Percentiles rank a stretch among this genome's conserved stretches.
These are phyloP conservation scores for Fusarium floridanum DNA, from an alignment of 2,329 filamentous ascomycete genomes.

Conservation along the genomic window DNA sequence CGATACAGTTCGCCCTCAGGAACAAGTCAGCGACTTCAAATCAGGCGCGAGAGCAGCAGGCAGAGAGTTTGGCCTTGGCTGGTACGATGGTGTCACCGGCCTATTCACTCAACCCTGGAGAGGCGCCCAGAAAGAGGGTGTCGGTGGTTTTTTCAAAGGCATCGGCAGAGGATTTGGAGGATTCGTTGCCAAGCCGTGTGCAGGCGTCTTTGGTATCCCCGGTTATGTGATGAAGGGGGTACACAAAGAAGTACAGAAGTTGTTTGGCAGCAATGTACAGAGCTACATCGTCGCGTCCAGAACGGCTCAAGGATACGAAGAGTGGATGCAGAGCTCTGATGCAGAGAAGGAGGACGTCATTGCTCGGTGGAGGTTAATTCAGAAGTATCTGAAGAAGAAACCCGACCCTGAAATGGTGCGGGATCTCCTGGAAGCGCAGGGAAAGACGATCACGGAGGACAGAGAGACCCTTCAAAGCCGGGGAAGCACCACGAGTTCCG, in stretches of 20 bases:
- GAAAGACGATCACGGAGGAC: too few species aligned
- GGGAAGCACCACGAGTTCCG: too few species aligned
- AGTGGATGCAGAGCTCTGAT: slow-evolving; percentile 65
- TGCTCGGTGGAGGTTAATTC: slow-evolving; percentile 66
- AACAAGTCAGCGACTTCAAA: slow-evolving; percentile 82
- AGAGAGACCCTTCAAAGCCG: too few species aligned
- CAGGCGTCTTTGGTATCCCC: slow-evolving; percentile 80
- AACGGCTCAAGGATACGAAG: slow-evolving; percentile 79
- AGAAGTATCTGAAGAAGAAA: background rate
- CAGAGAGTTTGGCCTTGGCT: slow-evolving; percentile 80
- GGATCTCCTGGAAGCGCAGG: background rate
- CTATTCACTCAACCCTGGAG: slow-evolving; percentile 82
- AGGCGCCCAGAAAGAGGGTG: slow-evolving; percentile 64
- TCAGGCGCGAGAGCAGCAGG: slow-evolving; percentile 83
- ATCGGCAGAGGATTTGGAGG: slow-evolving; percentile 88
- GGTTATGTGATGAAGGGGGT: slow-evolving; percentile 88
- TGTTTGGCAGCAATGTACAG: slow-evolving; percentile 77
- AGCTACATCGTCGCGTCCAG: slow-evolving; percentile 85
- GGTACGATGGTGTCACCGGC: slow-evolving; percentile 86
- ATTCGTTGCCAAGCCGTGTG: slow-evolving; percentile 82
- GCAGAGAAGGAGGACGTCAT: slow-evolving; percentile 76
- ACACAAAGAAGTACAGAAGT: slow-evolving; percentile 79
- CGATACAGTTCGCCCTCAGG: slow-evolving; percentile 79
- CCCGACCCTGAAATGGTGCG: background rate
- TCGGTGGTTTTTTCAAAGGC: slow-evolving; percentile 78